phyloP scores from a whole-genome alignment of 768 basidiomycete genomes.

The Psilocybe tampanensis region DNA sequence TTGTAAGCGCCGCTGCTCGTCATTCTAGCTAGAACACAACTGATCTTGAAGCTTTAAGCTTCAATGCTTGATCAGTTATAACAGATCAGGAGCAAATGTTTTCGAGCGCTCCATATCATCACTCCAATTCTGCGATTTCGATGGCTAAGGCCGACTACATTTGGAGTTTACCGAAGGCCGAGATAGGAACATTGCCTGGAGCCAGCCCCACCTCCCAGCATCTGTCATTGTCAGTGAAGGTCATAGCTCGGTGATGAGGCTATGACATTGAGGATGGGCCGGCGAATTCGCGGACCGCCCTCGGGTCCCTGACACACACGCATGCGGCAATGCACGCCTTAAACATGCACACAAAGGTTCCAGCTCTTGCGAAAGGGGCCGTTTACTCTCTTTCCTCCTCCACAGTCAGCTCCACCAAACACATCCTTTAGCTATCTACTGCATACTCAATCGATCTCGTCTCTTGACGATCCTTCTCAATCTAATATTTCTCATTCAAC shows the following conservation, averaged over 20 bases:
- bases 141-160: neutral
- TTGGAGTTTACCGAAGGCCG: neutral
- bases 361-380: constrained; percentile 11
- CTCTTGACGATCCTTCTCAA: neutral
- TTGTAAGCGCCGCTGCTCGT: no score
- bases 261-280: constrained; percentile 3
- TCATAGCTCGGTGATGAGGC: no score
- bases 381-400: constrained; percentile 16
- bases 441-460: neutral
- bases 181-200: no score
- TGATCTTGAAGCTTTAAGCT: no score
- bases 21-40: no score
- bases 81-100: neutral
- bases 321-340: constrained; percentile 24
- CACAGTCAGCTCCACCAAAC: neutral
- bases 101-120: neutral
- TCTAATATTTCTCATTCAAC: constrained; percentile 10
- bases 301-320: constrained; percentile 19
- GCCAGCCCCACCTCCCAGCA: no score
- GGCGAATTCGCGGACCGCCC: constrained; percentile 24
- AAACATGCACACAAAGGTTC: constrained; percentile 21
- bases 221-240: no score
- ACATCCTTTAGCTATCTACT: constrained; percentile 2
- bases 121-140: neutral
- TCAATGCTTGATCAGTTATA: no score